These are phyloP conservation scores for Alternaria gansuensis DNA, from an alignment of 2,329 filamentous ascomycete genomes.

Conservation along the genomic window DNA sequence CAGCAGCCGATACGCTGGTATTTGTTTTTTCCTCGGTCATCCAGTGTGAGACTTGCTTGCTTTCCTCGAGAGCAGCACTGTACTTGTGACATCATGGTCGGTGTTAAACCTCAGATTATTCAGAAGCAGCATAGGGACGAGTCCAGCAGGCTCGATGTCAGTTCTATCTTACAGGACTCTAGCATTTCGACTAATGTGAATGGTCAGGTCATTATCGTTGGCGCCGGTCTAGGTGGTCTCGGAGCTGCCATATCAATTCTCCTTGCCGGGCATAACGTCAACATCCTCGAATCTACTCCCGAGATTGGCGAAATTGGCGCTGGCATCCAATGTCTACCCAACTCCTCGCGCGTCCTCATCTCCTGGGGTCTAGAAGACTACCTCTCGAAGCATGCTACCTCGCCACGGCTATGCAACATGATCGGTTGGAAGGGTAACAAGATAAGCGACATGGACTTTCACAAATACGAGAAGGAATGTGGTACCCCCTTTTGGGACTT, in stretches of 20 bases:
- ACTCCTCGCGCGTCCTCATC: slow-evolving; percentile 59
- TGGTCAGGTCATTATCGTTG: slow-evolving; percentile 59
- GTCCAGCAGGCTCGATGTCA: slow-evolving; percentile 41
- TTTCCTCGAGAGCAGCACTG: not conserved
- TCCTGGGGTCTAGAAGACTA: slow-evolving; percentile 60
- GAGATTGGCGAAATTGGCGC: slow-evolving; percentile 62
- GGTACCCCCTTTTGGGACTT: slow-evolving; percentile 64
- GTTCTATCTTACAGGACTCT: not conserved
- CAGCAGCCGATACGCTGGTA: not conserved
- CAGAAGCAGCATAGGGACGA: slow-evolving; percentile 39
- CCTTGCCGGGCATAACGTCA: slow-evolving; percentile 59
- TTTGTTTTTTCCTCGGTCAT: slow-evolving; percentile 1
- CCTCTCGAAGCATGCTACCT: slow-evolving; percentile 56
- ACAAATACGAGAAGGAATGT: slow-evolving; percentile 48
- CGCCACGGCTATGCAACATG: slow-evolving; percentile 58
- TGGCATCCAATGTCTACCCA: slow-evolving; percentile 62
- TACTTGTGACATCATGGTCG: slow-evolving; percentile 37
- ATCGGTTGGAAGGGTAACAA: slow-evolving; percentile 63
- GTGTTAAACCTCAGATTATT: slow-evolving; percentile 38
- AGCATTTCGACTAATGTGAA: not conserved
- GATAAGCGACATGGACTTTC: slow-evolving; percentile 61
- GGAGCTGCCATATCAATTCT: slow-evolving; percentile 60
- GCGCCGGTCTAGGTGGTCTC: slow-evolving; percentile 66
- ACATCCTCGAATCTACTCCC: slow-evolving; percentile 59
- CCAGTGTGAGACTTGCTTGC: not conserved